Evolutionary conservation across 2,329 filamentous ascomycete genomes (phyloP).

Genomic region (Penicillium frequentans): DNA sequence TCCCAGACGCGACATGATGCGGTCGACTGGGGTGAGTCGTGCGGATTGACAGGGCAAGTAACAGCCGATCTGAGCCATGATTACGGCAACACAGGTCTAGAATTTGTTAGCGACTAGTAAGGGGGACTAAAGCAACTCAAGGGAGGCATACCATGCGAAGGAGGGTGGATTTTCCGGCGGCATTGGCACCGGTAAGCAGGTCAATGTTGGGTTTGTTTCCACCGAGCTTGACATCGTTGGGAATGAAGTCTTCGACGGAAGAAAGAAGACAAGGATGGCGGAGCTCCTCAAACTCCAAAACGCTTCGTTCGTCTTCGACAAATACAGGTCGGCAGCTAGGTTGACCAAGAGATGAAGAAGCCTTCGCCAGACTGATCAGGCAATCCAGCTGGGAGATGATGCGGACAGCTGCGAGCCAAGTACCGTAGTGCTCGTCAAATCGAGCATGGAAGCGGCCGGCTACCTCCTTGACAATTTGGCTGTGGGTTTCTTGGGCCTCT

Average conservation of each 20-base stretch:
- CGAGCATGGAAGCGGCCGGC: slow-evolving; percentile 77
- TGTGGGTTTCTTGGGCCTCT: slow-evolving; percentile 91
- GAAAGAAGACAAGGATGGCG: slow-evolving; percentile 93
- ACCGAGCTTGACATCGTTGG: slow-evolving; percentile 87
- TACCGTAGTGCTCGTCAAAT: slow-evolving; percentile 82
- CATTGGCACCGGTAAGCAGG: slow-evolving; percentile 91
- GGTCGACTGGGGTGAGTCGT: slow-evolving; percentile 83
- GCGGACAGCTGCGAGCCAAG: slow-evolving; percentile 86
- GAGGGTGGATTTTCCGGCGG: slow-evolving; percentile 94
- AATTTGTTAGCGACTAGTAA: slow-evolving; percentile 23
- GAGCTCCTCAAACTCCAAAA: slow-evolving; percentile 88
- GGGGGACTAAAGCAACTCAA: not conserved
- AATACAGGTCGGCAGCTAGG: slow-evolving; percentile 90
- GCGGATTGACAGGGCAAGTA: slow-evolving; percentile 83
- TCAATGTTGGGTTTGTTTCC: slow-evolving; percentile 80
- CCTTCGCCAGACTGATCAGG: slow-evolving; percentile 86
- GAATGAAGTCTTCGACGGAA: slow-evolving; percentile 90
- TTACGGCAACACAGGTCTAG: slow-evolving; percentile 89
- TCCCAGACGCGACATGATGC: slow-evolving; percentile 97
- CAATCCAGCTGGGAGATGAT: slow-evolving; percentile 93
- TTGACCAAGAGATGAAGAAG: slow-evolving; percentile 77
- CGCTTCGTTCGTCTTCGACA: slow-evolving; percentile 77
- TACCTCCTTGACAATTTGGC: slow-evolving; percentile 86
- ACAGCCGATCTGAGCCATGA: slow-evolving; percentile 96
- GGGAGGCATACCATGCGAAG: slow-evolving; percentile 74